Base-by-base conservation (phyloP, 1,284 basidiomycete genomes). In the Exsudoporus floridanus region DNA sequence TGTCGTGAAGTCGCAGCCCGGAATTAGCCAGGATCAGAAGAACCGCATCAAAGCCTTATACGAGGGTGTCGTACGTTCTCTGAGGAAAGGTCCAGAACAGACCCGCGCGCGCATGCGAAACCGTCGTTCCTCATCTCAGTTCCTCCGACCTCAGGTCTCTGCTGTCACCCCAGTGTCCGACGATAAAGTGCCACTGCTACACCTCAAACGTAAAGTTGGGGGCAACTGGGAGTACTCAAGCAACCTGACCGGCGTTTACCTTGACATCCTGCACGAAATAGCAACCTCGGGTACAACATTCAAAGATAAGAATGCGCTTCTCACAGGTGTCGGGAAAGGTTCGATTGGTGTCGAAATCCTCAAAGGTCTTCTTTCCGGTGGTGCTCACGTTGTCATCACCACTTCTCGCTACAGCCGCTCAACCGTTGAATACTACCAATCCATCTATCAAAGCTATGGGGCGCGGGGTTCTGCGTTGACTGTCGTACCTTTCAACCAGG, bases 401-500 rank as follows among this genome's bases (percentile, higher is more conserved):
- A 99, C 97, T 27, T 98, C 94, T 28, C 88, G 94, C 62, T 97
- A 95, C 76, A 94, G 81, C 70, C 92, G 95, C 57, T 84, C 88
- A 44, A 94, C 92, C 8, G 94, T 99, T 58, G 95, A 98, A 74
- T 99, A 96, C 75, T 99, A 99, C 75, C 96, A 99, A 73, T 88
- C 86, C 52, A 96, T 99, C 74, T 99, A 92, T 83, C 96, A 99
- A 73, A 88, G 91, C 61, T 89, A 89, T 64, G 96, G 96, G 38
- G 93, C 92, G 64, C 90, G 93, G 60, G 96, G 94, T 28, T 96
- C 96, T 35, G 92, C 94, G 36, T 81, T 99, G 47, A 96, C 94
- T 16, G 95, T 99, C 42, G 95, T 99, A 28, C 96, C 96, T 33
- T 98, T 98, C 85, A 99, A 99, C 70, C 95, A 97, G 73, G 94